Percentiles rank a stretch among this genome's conserved stretches.
Evolutionary conservation across 495 filamentous ascomycete species (phyloP).

Genomic region (Hyaloscypha hepaticicola): DNA sequence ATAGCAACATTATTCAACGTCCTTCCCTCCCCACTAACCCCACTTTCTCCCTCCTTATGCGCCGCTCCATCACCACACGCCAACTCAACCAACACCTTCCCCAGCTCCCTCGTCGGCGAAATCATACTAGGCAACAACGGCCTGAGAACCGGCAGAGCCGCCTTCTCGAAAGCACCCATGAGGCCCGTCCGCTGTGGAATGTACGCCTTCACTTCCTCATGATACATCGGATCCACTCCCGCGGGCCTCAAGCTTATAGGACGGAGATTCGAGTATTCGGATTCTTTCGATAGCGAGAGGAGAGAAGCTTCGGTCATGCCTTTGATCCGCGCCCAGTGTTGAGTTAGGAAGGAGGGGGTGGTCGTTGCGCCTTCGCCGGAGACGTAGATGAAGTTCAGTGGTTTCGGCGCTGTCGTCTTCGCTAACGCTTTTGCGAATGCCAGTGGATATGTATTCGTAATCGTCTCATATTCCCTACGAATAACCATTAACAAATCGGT

Average conservation of each 20-base stretch:
- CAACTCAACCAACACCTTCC: constrained; percentile 49
- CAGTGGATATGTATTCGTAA: constrained; percentile 64
- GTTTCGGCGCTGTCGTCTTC: constrained; percentile 44
- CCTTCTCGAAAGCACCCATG: constrained; percentile 16
- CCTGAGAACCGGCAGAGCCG: constrained; percentile 26
- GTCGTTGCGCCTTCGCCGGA: constrained; percentile 58
- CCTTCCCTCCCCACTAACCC: constrained; percentile 45
- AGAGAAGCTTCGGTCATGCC: constrained; percentile 60
- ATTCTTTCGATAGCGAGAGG: constrained; percentile 39
- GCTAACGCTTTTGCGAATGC: constrained; percentile 61
- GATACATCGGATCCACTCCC: constrained; percentile 18
- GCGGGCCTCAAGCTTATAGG: constrained; percentile 40
- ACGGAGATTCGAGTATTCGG: constrained; percentile 37
- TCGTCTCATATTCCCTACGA: constrained; percentile 61
- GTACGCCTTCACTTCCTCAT: constrained; percentile 18
- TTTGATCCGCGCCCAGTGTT: constrained; percentile 60
- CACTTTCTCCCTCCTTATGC: constrained; percentile 37
- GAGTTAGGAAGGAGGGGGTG: constrained; percentile 49
- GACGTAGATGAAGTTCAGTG: constrained; percentile 70
- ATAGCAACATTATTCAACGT: constrained; percentile 49
- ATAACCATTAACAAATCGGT: not conserved
- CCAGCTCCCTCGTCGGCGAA: constrained; percentile 45
- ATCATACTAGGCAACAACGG: constrained; percentile 29
- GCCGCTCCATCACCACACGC: constrained; percentile 55
- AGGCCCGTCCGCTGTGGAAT: constrained; percentile 5